Conservation (phyloP, 495 filamentous ascomycete species). For the Podospora conica region DNA sequence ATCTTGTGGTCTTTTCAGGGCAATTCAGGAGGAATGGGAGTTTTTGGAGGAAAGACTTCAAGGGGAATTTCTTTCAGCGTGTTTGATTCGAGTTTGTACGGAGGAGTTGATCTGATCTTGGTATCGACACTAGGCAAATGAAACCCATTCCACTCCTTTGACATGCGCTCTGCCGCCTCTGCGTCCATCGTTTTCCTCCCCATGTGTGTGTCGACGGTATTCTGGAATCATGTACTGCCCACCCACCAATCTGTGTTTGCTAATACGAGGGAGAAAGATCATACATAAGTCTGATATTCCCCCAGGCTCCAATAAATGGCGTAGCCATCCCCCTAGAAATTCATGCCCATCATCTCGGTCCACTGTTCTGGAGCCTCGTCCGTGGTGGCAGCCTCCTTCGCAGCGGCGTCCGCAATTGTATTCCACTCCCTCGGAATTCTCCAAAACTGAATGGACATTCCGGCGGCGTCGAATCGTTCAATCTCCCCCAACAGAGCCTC, state of each 20-base stretch:
- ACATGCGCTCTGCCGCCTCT: too few relatives aligned
- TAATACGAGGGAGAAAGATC: too few relatives aligned
- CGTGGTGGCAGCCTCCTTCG: slow-evolving; percentile 29
- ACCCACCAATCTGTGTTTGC: too few relatives aligned
- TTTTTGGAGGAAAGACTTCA: not conserved
- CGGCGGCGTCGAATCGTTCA: slow-evolving; percentile 17
- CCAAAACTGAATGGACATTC: slow-evolving; percentile 38
- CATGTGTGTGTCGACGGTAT: too few relatives aligned
- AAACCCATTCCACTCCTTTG: not conserved
- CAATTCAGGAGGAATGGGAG: not conserved
- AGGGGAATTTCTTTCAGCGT: too few relatives aligned
- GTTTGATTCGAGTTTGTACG: not conserved
- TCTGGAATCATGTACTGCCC: too few relatives aligned
- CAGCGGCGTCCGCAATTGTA: slow-evolving; percentile 33
- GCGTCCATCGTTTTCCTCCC: too few relatives aligned
- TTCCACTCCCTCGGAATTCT: slow-evolving; percentile 37
- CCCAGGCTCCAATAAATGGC: too few relatives aligned
- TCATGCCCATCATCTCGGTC: not conserved
- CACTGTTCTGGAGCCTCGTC: not conserved
- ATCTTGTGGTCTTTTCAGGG: not conserved
- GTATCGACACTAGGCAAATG: not conserved
- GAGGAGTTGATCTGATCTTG: not conserved
- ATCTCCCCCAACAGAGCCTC: slow-evolving; percentile 34
- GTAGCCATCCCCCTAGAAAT: too few relatives aligned
- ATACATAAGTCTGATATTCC: too few relatives aligned